These are phyloP conservation scores for Amauroascus verrucosus DNA, from an alignment of 2,329 filamentous ascomycete genomes.

Conservation along the genomic window DNA sequence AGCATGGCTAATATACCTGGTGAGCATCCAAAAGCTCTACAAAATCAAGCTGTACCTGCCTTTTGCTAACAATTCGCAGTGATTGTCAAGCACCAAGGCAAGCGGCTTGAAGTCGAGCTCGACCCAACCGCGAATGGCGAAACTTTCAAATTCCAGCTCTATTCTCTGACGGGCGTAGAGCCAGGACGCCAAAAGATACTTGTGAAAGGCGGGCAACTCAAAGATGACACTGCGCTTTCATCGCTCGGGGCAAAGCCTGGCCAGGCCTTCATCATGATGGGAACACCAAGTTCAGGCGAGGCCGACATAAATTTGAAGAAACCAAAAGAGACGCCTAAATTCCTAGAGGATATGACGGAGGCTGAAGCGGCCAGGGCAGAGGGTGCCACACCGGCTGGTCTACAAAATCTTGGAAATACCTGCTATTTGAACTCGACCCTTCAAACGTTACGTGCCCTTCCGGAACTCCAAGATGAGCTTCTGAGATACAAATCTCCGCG, in stretches of 20 bases:
- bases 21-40: constrained; percentile 25
- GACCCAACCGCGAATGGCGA: constrained; percentile 77
- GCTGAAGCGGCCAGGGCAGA: constrained; percentile 75
- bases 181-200: constrained; percentile 93
- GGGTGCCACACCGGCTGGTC: constrained; percentile 75
- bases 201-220: constrained; percentile 86
- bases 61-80: constrained; percentile 45
- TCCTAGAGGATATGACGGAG: constrained; percentile 95
- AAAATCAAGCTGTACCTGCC: neutral
- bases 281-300: constrained; percentile 62
- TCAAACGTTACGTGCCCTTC: constrained; percentile 79
- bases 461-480: constrained; percentile 77
- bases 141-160: constrained; percentile 91
- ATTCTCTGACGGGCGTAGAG: constrained; percentile 89
- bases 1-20: constrained; percentile 48
- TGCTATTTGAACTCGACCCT: constrained; percentile 97
- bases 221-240: constrained; percentile 82
- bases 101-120: constrained; percentile 88
- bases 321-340: constrained; percentile 73
- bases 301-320: constrained; percentile 50
- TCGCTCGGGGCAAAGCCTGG: constrained; percentile 76
- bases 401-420: constrained; percentile 91
- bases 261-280: constrained; percentile 93
- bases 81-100: constrained; percentile 87
- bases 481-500: constrained; percentile 46